A percentile compares a stretch with the other conserved stretches of the same genome.
These are phyloP conservation scores for Heliamphora exappendiculata DNA, from an alignment of 148 eudicot genomes.

Conservation along the genomic window DNA sequence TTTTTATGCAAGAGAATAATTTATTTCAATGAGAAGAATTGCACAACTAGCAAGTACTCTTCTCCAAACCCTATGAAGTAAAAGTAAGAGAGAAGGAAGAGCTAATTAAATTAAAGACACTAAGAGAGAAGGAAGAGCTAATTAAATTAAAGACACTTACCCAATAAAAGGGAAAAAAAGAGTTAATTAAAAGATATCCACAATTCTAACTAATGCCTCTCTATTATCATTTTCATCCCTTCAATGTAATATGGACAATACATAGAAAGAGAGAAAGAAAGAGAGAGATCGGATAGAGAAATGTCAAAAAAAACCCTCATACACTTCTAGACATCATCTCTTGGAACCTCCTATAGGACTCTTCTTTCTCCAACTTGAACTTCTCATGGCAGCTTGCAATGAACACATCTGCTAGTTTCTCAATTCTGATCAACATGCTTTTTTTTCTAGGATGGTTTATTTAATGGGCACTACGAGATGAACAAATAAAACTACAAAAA, in stretches of 20 bases:
- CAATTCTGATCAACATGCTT: slow-evolving; percentile 85
- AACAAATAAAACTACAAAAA: too few species aligned
- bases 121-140: too few species aligned
- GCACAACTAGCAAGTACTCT: too few species aligned
- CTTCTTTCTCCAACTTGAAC: slow-evolving; percentile 86
- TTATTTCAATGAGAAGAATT: too few species aligned
- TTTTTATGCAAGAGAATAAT: too few species aligned
- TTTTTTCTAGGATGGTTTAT: too few species aligned
- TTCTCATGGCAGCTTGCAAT: slow-evolving; percentile 89
- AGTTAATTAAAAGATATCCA: background rate
- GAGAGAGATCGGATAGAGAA: background rate
- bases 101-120: too few species aligned
- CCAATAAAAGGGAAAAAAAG: background rate
- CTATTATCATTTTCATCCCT: background rate
- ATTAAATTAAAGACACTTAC: too few species aligned
- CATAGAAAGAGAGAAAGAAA: background rate
- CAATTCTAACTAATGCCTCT: background rate
- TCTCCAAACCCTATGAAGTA: too few species aligned
- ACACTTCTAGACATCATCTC: slow-evolving; percentile 94
- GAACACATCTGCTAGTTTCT: slow-evolving; percentile 80
- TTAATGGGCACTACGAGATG: too few species aligned
- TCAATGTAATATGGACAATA: background rate
- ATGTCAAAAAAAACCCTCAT: slow-evolving; percentile 15
- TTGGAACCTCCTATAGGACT: slow-evolving; percentile 85
- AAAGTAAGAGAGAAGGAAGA: too few species aligned